These are phyloP conservation scores for Heliosperma pusillum DNA, from an alignment of 148 eudicot genomes.

Conservation along the genomic window DNA sequence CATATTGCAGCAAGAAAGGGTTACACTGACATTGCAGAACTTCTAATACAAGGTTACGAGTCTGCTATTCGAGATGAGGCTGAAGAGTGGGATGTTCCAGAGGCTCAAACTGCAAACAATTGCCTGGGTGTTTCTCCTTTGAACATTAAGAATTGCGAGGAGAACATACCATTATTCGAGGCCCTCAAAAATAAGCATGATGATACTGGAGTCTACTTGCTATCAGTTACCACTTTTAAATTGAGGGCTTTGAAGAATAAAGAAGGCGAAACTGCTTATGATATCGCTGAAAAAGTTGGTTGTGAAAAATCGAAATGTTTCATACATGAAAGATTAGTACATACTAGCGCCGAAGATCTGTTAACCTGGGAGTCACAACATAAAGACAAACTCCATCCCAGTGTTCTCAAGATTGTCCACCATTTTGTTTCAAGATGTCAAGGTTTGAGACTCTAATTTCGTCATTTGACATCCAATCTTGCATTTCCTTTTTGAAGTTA, in stretches of 20 bases:
- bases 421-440: slow-evolving; percentile 2
- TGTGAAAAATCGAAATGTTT: not conserved
- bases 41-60: slow-evolving; percentile 14
- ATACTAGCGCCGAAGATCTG: slow-evolving; percentile 1
- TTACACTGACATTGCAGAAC: not conserved
- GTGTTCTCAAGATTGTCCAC: slow-evolving; percentile 1
- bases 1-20: slow-evolving; percentile 16
- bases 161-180: slow-evolving; percentile 1
- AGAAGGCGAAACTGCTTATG: slow-evolving; percentile 1
- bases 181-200: not conserved
- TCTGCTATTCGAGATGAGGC: slow-evolving; percentile 8
- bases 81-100: slow-evolving; percentile 11
- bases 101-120: slow-evolving; percentile 7
- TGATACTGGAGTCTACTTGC: not conserved
- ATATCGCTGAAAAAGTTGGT: slow-evolving; percentile 7
- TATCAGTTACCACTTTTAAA: not conserved
- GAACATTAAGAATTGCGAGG: not conserved
- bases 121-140: slow-evolving; percentile 13
- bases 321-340: not conserved
- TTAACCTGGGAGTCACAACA: not conserved
- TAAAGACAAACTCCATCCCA: not conserved
- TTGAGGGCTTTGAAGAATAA: not conserved
- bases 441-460: not conserved
- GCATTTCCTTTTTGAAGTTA: not conserved
- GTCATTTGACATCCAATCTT: not conserved